A percentile compares a stretch with the other conserved stretches of the same genome.
Conservation (phyloP, 345 rosid genomes). For the Cardiospermum halicacabum region DNA sequence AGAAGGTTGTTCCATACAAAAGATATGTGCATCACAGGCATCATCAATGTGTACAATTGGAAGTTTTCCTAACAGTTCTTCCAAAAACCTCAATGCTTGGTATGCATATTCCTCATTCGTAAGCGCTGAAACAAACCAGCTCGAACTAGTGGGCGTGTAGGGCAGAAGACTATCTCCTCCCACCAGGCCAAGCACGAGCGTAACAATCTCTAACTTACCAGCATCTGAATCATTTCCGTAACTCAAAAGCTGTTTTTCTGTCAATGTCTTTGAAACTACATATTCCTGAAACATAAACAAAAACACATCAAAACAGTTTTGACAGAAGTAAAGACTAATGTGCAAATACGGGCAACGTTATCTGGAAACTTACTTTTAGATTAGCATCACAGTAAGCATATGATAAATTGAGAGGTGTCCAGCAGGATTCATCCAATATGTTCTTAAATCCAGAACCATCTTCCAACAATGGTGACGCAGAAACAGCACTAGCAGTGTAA, state of each 20-base stretch:
- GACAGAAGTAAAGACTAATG: too few relatives aligned
- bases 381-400: not conserved
- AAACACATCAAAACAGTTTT: not conserved
- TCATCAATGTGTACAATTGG: constrained; percentile 53
- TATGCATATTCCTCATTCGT: not conserved
- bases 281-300: constrained; percentile 26
- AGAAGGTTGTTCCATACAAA: constrained; percentile 31
- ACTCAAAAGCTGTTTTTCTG: constrained; percentile 35
- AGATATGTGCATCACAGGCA: constrained; percentile 35
- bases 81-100: constrained; percentile 20
- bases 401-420: not conserved
- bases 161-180: constrained; percentile 39
- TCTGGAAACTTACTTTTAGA: not conserved
- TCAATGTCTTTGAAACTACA: constrained; percentile 25
- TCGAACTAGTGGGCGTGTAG: constrained; percentile 15
- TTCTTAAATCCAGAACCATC: constrained; percentile 6
- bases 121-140: constrained; percentile 16
- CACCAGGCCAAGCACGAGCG: constrained; percentile 26
- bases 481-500: not conserved
- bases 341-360: not conserved
- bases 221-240: not conserved
- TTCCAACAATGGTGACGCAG: not conserved
- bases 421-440: not conserved
- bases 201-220: constrained; percentile 30
- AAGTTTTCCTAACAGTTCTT: constrained; percentile 35